Evolutionary conservation across 176 grass and related monocot genomes (phyloP).

Genomic region (Leersia perrieri): DNA sequence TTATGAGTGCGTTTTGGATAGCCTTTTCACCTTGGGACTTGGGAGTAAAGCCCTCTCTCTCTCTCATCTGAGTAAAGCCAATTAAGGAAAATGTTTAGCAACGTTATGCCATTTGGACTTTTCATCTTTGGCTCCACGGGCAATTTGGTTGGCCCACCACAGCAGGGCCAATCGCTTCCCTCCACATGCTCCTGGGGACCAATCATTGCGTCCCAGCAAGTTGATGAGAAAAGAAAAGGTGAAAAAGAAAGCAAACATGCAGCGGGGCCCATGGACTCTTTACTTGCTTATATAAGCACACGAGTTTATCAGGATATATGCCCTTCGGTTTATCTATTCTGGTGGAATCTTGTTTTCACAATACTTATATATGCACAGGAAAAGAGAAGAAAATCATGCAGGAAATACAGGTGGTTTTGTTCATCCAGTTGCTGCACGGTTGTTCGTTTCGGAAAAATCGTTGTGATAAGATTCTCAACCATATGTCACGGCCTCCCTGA

Average conservation of each 20-base stretch:
- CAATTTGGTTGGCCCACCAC: background rate
- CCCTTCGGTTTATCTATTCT: background rate
- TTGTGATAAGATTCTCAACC: background rate
- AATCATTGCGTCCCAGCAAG: conserved; percentile 21
- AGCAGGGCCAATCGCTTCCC: background rate
- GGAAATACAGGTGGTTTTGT: conserved; percentile 7
- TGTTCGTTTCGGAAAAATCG: conserved; percentile 16
- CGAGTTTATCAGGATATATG: conserved; percentile 19
- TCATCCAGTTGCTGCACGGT: background rate
- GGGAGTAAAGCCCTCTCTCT: no score
- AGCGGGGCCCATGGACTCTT: background rate
- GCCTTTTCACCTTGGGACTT: no score
- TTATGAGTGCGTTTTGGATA: no score
- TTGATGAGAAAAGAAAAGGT: background rate
- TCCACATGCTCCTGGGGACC: conserved; percentile 4
- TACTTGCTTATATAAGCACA: conserved; percentile 36
- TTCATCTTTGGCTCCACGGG: no score
- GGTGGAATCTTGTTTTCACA: background rate
- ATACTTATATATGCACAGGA: conserved; percentile 11
- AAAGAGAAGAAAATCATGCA: background rate
- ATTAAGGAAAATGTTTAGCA: no score
- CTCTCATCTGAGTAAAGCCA: no score
- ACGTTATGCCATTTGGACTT: no score
- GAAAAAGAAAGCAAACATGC: background rate
- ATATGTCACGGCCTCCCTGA: conserved; percentile 19